Evolutionary conservation across 2,329 filamentous ascomycete species (phyloP).

Genomic region (Neoscytalidium dimidiatum): DNA sequence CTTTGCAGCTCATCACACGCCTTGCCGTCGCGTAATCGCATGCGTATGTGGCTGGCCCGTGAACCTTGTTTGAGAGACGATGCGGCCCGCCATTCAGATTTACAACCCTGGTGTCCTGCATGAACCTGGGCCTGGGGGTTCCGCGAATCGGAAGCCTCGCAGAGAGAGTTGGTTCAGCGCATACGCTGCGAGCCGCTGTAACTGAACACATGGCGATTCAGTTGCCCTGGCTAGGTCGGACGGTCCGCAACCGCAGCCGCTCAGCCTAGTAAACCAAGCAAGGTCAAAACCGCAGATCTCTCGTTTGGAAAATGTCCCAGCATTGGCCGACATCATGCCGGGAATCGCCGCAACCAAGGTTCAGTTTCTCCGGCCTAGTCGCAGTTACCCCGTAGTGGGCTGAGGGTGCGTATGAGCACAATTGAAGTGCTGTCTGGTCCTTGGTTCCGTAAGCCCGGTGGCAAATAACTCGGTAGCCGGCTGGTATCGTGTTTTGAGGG

Average conservation of each 20-base stretch:
- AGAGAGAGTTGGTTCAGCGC: not conserved
- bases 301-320: not conserved
- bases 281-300: not conserved
- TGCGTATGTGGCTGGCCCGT: not conserved
- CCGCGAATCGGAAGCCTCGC: not conserved
- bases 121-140: not conserved
- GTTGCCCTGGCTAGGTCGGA: not conserved
- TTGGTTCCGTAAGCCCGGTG: not conserved
- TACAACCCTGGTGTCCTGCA: not conserved
- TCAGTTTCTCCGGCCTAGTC: not conserved
- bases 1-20: not conserved
- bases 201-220: not conserved
- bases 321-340: not conserved
- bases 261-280: not conserved
- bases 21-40: not conserved
- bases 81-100: not conserved
- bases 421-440: not conserved
- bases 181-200: not conserved
- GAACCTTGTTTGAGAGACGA: not conserved
- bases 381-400: not conserved
- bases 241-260: not conserved
- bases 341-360: not conserved
- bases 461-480: not conserved
- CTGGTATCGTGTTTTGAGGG: not conserved
- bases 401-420: not conserved